phyloP scores from a whole-genome alignment of 768 basidiomycete genomes.

The Crassisporium funariophilum region DNA sequence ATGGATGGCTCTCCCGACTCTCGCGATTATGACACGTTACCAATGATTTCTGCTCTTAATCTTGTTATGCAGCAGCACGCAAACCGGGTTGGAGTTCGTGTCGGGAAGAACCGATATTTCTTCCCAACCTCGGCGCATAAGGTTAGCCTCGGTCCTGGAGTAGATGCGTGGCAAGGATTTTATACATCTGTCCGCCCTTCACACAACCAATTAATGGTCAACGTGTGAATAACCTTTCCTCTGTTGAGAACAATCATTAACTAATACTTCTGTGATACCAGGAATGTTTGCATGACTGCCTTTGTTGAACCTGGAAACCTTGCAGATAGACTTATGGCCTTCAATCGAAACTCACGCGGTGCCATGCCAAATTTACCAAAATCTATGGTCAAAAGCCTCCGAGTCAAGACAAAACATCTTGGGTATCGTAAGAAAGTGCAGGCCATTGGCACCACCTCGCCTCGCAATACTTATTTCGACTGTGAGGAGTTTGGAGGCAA shows the following conservation, averaged over 20 bases:
- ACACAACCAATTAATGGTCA: constrained; percentile 53
- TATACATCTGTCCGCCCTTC: constrained; percentile 52
- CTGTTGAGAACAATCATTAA: neutral
- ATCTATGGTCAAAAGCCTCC: constrained; percentile 53
- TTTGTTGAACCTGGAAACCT: constrained; percentile 64
- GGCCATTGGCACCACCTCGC: constrained; percentile 20
- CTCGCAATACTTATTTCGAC: constrained; percentile 27
- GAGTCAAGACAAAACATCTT: constrained; percentile 57
- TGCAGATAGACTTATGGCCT: constrained; percentile 56
- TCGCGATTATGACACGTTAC: constrained; percentile 48
- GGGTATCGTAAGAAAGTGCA: constrained; percentile 52
- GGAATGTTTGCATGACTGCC: constrained; percentile 58
- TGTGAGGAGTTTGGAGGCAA: constrained; percentile 40
- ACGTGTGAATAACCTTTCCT: constrained; percentile 39
- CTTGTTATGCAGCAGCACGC: constrained; percentile 56
- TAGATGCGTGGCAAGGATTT: constrained; percentile 48
- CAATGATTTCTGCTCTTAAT: constrained; percentile 59
- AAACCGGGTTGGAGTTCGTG: constrained; percentile 46
- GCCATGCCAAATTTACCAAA: constrained; percentile 48
- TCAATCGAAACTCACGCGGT: constrained; percentile 42
- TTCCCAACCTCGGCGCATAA: constrained; percentile 39
- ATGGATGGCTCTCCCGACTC: constrained; percentile 47
- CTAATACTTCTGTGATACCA: constrained; percentile 13
- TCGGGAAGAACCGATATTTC: constrained; percentile 60
- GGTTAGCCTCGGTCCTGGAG: constrained; percentile 31